These are phyloP conservation scores for Epichloe coenophiala DNA, from an alignment of 2,329 filamentous ascomycete species.

Conservation along the genomic window DNA sequence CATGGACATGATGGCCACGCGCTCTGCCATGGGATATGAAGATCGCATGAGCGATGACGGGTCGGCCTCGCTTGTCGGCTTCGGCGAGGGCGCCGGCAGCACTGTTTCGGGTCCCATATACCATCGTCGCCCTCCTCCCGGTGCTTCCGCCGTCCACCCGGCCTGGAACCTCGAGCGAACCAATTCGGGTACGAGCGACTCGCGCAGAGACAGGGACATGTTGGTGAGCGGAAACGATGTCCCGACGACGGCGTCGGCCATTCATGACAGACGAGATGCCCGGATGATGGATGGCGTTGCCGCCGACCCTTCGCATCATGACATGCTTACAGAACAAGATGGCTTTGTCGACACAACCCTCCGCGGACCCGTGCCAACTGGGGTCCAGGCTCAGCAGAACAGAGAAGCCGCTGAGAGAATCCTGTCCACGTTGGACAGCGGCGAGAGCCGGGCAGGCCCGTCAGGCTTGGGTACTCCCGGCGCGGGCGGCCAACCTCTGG, in stretches of 20 bases:
- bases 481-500: conserved; percentile 32
- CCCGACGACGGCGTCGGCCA: conserved; percentile 30
- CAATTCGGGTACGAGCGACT: conserved; percentile 38
- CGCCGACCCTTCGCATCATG: conserved; percentile 35
- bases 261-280: conserved; percentile 43
- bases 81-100: conserved; percentile 81
- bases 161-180: conserved; percentile 35
- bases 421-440: conserved; percentile 41
- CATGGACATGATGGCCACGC: conserved; percentile 29
- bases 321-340: conserved; percentile 36
- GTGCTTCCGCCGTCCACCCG: conserved; percentile 22
- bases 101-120: conserved; percentile 70
- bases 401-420: conserved; percentile 52
- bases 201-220: conserved; percentile 21
- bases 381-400: conserved; percentile 10
- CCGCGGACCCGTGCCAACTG: conserved; percentile 37
- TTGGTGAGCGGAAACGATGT: conserved; percentile 24
- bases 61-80: conserved; percentile 72
- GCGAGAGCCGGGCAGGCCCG: conserved; percentile 26
- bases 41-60: conserved; percentile 80
- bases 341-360: conserved; percentile 52
- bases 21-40: conserved; percentile 39
- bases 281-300: conserved; percentile 55
- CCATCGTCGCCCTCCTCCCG: conserved; percentile 33
- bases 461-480: conserved; percentile 30